Conservation (phyloP, 805 yeast species). For the Groenewaldozyma tartarivorans region DNA sequence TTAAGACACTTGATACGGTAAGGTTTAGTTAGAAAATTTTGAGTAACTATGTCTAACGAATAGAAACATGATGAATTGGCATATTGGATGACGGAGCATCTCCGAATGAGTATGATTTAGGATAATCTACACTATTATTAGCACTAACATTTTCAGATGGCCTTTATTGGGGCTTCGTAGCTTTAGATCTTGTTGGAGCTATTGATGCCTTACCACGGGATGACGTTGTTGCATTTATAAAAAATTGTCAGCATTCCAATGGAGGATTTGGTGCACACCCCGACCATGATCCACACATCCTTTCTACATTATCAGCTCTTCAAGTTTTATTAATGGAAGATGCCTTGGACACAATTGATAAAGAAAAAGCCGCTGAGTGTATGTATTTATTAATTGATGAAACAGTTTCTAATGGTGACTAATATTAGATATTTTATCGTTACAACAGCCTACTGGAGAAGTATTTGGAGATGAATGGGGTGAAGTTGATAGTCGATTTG, state of each 20-base stretch:
- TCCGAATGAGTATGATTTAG: slow-evolving; percentile 47
- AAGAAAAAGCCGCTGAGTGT: slow-evolving; percentile 30
- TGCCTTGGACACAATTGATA: slow-evolving; percentile 37
- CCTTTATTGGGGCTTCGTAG: slow-evolving; percentile 88
- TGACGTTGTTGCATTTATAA: slow-evolving; percentile 60
- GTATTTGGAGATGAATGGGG: slow-evolving; percentile 88
- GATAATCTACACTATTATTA: not conserved
- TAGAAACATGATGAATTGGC: slow-evolving; percentile 49
- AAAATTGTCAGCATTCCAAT: slow-evolving; percentile 45
- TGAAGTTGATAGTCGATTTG: slow-evolving; percentile 87
- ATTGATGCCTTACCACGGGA: slow-evolving; percentile 47
- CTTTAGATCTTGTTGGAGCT: slow-evolving; percentile 52
- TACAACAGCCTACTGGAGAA: slow-evolving; percentile 57
- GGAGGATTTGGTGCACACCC: slow-evolving; percentile 87
- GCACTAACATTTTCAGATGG: slow-evolving; percentile 2
- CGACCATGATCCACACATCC: slow-evolving; percentile 77
- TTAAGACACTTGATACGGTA: slow-evolving; percentile 41
- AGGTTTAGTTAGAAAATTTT: slow-evolving; percentile 2
- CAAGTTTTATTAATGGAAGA: slow-evolving; percentile 68
- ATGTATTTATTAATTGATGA: slow-evolving; percentile 25
- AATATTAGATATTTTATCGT: slow-evolving; percentile 22
- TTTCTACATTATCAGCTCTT: slow-evolving; percentile 77
- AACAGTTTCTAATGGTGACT: not conserved
- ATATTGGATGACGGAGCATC: slow-evolving; percentile 85
- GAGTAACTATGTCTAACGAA: not conserved